Base-by-base conservation (phyloP, 208 protist species). In the Acanthamoeba quina region DNA sequence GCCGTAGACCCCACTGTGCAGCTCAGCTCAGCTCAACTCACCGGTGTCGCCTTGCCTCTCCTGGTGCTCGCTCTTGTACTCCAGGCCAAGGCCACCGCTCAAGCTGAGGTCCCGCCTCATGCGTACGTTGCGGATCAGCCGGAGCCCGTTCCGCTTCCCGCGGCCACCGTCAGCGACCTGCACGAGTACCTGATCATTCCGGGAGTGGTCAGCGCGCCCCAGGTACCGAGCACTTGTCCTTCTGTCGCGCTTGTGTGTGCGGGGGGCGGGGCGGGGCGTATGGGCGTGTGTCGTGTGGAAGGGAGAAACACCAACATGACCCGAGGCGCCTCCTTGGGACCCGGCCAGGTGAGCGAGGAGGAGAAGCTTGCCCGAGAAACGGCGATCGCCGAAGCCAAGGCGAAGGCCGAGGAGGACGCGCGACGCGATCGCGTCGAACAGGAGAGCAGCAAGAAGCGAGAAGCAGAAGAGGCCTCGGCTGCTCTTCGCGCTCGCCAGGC, bases 401-500 rank as follows among this genome's bases (percentile, higher is more conserved):
- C 68, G 5, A 37, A 47, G 34, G 68, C 68, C 68, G 68, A 37
- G 34, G 68, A 37, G 11, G 31, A 44, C 24, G 68, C 68, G 1
- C 68, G 41, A 21, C 68, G 68, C 29, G 17, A 47, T 1, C 68
- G 68, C 21, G 37, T 21, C 68, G 68, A 78, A 47, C 24, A 78
- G 31, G 34, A 78, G 68, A 44, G 41, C 41, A 19, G 68, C 2
- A 78, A 49, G 68, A 7, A 78, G 68, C 68, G 68, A 3, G 68
- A 78, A 29, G 68, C 29, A n/a, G 68, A 24, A 19, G 34, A 78
- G 68, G 41, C 41, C 41, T 9, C 41, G 41, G 41, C 41, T 44
- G 68, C 68, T 29, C n/a, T 78, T 19, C 68, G 68, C 21, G 68
- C 68, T 19, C 68, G 68, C 31, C 68, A 78, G 68, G 31, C 68